Evolutionary conservation across 1,139 yeast genomes (phyloP), one percentile per base, ranked within the genome.

Genomic region (Williopsis jadinii): DNA sequence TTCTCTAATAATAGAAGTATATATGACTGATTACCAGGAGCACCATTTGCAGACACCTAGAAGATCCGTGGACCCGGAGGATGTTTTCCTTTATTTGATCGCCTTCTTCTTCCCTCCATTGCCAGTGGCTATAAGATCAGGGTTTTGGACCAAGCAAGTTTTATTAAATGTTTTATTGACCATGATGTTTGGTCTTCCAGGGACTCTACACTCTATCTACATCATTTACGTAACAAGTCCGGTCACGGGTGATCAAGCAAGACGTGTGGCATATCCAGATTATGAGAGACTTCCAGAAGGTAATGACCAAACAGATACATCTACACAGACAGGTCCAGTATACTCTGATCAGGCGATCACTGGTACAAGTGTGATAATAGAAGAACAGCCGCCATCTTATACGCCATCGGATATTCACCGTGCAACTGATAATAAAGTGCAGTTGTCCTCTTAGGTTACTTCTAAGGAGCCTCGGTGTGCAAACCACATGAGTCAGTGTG

Each of bases 61-160:
- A 36, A 36, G 38, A 30, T 19, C 38, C 11, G 32, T 54, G 33
- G 54, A 49, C 26, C 28, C 45, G 1, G 40, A 48, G 13, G 66
- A 62, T 42, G 46, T 58, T 3, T 32, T 60, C 3, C 52, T 61
- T 3, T 57, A 55, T 40, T 30, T 53, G 11, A 35, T 58, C 11
- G 59, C 63, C 12, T 54, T 59, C 35, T 46, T 60, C 29, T 37
- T 55, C 34, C 65, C 66, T 5, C 64, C 64, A 2, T 44, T 61
- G 6, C 56, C 64, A 0, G 63, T 62, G 5, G 30, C 53, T n/a
- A 42, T 56, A 15, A 52, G 66, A 43, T 46, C 47, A 27, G 66
- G 66, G 0, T 40, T 58, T 28, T 53, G 51, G 41, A 44, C 58
- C 5, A 44, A 43, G 11, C 59, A 61, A 36, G 46, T 60, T 30